Percentiles rank a stretch among this genome's conserved stretches.
phyloP scores from a whole-genome alignment of 148 eudicot species.

The Hydrangea macrophylla region DNA sequence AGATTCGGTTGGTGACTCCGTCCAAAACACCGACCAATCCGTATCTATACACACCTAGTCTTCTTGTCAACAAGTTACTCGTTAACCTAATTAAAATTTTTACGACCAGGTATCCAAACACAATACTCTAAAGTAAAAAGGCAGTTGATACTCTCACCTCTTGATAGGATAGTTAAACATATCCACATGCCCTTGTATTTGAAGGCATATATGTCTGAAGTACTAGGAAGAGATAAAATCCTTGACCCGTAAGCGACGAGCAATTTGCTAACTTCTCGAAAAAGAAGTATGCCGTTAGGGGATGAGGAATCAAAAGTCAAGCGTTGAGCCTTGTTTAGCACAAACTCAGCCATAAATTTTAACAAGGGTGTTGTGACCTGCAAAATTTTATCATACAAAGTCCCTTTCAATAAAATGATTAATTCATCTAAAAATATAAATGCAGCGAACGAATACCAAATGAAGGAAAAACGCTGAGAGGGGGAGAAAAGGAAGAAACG shows the following conservation, averaged over 20 bases:
- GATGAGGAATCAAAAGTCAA: slow-evolving; percentile 95
- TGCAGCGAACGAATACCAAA: no score
- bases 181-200: slow-evolving; percentile 99
- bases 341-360: slow-evolving; percentile 96
- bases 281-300: slow-evolving; percentile 94
- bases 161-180: slow-evolving; percentile 70
- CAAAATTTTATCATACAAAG: slow-evolving; percentile 7
- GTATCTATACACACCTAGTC: no score
- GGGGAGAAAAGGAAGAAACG: not conserved
- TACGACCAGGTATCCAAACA: not conserved
- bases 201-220: slow-evolving; percentile 75
- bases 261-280: slow-evolving; percentile 95
- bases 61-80: not conserved
- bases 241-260: slow-evolving; percentile 93
- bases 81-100: not conserved
- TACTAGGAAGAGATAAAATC: slow-evolving; percentile 58
- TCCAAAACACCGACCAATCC: no score
- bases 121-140: not conserved
- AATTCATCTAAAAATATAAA: not conserved
- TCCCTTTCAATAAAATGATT: not conserved
- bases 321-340: slow-evolving; percentile 87
- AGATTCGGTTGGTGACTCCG: no score
- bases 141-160: slow-evolving; percentile 47
- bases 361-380: slow-evolving; percentile 95
- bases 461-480: not conserved